Conservation (phyloP, 1,284 basidiomycete species). For the Puccinia coronata region DNA sequence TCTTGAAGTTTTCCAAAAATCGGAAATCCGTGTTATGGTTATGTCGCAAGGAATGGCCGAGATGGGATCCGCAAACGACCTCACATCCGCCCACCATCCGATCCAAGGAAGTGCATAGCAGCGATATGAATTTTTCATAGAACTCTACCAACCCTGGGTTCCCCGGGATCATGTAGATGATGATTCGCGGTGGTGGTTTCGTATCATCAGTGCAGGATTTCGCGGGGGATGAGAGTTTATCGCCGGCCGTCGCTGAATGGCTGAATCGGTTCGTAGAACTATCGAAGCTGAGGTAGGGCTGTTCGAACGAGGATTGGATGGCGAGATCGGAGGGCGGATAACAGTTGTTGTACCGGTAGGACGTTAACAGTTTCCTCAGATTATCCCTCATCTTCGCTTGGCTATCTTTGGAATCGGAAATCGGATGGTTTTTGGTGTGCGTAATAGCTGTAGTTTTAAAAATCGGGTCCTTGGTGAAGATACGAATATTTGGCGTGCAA, state of each 20-base stretch:
- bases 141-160: conserved; percentile 45
- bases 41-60: conserved; percentile 34
- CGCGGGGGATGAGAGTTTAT: neutral
- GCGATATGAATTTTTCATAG: conserved; percentile 25
- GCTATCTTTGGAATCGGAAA: neutral
- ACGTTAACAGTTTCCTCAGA: neutral
- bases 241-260: neutral
- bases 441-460: too few species aligned
- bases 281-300: conserved; percentile 22
- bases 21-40: conserved; percentile 33
- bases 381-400: neutral
- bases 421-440: too few species aligned
- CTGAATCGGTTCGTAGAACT: conserved; percentile 9
- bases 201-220: neutral
- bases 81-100: conserved; percentile 7
- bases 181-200: neutral
- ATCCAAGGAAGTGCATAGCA: neutral
- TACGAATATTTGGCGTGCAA: too few species aligned
- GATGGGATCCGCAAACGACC: conserved; percentile 34
- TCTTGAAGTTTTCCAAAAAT: conserved; percentile 33
- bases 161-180: conserved; percentile 39
- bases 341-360: conserved; percentile 13
- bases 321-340: conserved; percentile 23
- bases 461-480: too few species aligned
- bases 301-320: conserved; percentile 15